phyloP scores from a whole-genome alignment of 192 early-diverging fungal genomes.

The Podila epicladia region DNA sequence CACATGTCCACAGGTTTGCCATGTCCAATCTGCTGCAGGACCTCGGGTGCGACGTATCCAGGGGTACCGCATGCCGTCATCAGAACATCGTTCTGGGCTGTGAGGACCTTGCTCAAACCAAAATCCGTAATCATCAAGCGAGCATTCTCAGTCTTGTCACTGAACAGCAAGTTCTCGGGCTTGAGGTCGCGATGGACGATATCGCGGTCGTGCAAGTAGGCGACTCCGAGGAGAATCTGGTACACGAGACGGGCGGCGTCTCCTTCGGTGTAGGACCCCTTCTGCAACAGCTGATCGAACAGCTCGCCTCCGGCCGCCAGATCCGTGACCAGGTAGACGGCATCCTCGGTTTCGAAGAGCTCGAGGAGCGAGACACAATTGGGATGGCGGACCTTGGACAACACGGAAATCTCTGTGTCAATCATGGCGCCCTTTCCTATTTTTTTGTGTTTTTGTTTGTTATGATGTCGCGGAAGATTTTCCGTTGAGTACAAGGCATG shows the following conservation, averaged over 20 bases:
- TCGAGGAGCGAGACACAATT: constrained; percentile 86
- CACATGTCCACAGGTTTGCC: constrained; percentile 96
- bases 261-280: constrained; percentile 81
- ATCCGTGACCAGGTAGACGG: constrained; percentile 78
- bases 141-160: constrained; percentile 61
- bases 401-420: constrained; percentile 73
- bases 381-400: constrained; percentile 80
- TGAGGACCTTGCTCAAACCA: constrained; percentile 81
- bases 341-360: constrained; percentile 76
- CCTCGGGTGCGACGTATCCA: constrained; percentile 90
- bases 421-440: constrained; percentile 72
- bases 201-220: constrained; percentile 84
- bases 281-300: constrained; percentile 79
- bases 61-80: constrained; percentile 92
- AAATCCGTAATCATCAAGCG: constrained; percentile 91
- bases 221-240: constrained; percentile 83
- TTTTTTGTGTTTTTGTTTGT: background rate
- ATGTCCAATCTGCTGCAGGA: constrained; percentile 85
- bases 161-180: constrained; percentile 90
- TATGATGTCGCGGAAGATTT: background rate
- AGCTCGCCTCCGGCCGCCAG: constrained; percentile 89
- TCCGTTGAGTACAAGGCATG: background rate
- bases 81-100: constrained; percentile 78
- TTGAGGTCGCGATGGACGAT: constrained; percentile 90
- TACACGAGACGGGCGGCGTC: constrained; percentile 83